Base-by-base conservation (phyloP, 2,329 filamentous ascomycete genomes). In the Periconia digitata region DNA sequence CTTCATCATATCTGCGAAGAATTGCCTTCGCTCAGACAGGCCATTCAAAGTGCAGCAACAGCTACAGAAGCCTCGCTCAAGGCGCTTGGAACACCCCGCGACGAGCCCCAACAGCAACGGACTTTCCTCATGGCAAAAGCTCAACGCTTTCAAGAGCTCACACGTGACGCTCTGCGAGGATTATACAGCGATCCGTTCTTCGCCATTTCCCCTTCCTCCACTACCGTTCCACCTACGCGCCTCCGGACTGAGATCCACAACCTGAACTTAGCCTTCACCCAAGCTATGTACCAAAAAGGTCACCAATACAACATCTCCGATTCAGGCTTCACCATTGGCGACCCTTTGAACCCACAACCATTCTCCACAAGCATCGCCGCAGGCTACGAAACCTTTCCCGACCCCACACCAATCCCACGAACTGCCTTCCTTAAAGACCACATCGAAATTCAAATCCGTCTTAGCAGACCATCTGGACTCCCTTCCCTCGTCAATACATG, bases 1-100 rank as follows among this genome's bases (percentile, higher is more conserved):
- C 56, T 69, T 5, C 50, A 62, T 8, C 67, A 72, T 20, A 66
- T 72, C n/a, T 43, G 51, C 16, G 53, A 51, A 20, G 62, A 66
- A 42, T 53, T 67, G 6, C 63, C 63, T 7, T 56, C 56, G 0
- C 55, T 67, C 22, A 51, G 54, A 2, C 23, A 22, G 1, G 49
- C 56, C 15, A 55, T 69, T 13, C 47, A 62, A 7, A 23, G 47
- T 6, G 57, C 57, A 2, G 50, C 62, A 2, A 40, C 16, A 23
- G 18, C 36, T 1, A 60, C 62, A 7, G 40, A 54, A 23, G 21
- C 46, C 17, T 35, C 41, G 1, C 44, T 67, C 13, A 58, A 59
- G 17, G 40, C 40, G 3, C 39, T 67, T 3, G 62, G 62, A 6
- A 37, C 49, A 8, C 40, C 54, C 6, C 54, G 62, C 32, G 54